Base-by-base conservation (phyloP, 805 yeast species). In the Myxozyma melibiosi region DNA sequence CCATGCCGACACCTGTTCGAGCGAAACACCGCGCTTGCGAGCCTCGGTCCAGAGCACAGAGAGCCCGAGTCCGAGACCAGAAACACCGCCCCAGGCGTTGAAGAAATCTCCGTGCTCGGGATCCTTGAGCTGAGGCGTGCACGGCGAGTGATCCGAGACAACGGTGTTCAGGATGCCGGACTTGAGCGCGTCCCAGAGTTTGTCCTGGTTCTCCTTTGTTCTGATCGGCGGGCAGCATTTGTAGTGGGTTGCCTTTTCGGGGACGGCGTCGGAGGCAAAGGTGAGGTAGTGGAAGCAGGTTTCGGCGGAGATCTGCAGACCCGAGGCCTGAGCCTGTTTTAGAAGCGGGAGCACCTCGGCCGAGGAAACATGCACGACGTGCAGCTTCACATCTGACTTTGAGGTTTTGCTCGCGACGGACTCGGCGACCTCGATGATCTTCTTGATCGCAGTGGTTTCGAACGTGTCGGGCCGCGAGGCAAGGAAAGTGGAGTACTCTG, bases 201-300 rank as follows among this genome's bases (percentile, higher is more conserved):
- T 76, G 41, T 78, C 72, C 64, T 94, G 79, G 71, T 92, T 92
- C 42, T 78, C 78, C 61, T 85, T 84, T 1, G 86, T 76, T 59
- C 98, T 77, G 64, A 91, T 91, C 1, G 98, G 98, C 1, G 98
- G 98, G 71, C 97, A 92, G 69, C 97, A 92, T 73, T 91, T 91
- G 79, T 80, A 89, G 67, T 85, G 88, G 3, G 97, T 91, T 13
- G 85, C 83, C 51, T 88, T 82, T 65, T 84, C 80, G 18, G 90
- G 84, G 53, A 91, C 89, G 24, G 78, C 76, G 68, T 91, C 97
- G 2, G 96, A 88, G 2, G 80, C 77, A 42, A 91, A 76, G 1
- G 92, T 80, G 51, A 91, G 76, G 71, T 91, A 91, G 70, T 91
- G 98, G 81, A 90, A 91, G 71, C 98, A 91, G 0, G 98, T 92